Evolutionary conservation across 106 monocot genomes (phyloP), one percentile per base, ranked within the genome.

Genomic region (Apostasia shenzhenica): DNA sequence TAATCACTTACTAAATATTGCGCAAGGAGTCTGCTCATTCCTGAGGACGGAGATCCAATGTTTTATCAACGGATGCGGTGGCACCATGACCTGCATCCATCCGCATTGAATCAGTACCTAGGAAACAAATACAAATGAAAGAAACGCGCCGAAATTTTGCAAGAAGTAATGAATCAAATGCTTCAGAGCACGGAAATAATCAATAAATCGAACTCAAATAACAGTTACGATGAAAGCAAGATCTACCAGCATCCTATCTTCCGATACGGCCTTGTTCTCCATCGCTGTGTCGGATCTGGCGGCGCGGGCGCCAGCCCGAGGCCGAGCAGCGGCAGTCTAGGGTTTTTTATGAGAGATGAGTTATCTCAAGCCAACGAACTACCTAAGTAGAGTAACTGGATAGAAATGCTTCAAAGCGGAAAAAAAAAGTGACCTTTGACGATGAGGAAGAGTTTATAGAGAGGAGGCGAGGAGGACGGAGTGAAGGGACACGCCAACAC

Each of bases 21-120:
- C 76, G 61, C 80, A 86, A 40, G 91, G 95, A 14, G 88, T 95
- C 56, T 84, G 76, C 73, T 88, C 86, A 62, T 97, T 92, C 68
- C 95, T 86, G 40, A 97, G 84, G 57, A 97, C 84, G 54, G 95
- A 85, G 51, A 97, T 78, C 95, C 95, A 97, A 70, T 97, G 95
- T 79, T 97, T 97, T 76, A 97, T 85, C 80, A 97, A 61, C 43
- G 92, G 95, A 70, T 97, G 95, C 38, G 95, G 89, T 59, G 95
- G 91, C 3, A 92, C 95, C 64, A 86, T 76, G 53, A 97, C 95
- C 95, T 97, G 58, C 69, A 69, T 10, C 10, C 43, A 65, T 48
- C 48, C 57, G 48, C 47, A 56, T 45, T 46, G 14, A 47, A 68
- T 45, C 53, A 48, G 37, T 14, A 42, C 13, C 52, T 45, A 43